phyloP scores from a whole-genome alignment of 768 basidiomycete genomes.

The Guyanaporus albipodus region DNA sequence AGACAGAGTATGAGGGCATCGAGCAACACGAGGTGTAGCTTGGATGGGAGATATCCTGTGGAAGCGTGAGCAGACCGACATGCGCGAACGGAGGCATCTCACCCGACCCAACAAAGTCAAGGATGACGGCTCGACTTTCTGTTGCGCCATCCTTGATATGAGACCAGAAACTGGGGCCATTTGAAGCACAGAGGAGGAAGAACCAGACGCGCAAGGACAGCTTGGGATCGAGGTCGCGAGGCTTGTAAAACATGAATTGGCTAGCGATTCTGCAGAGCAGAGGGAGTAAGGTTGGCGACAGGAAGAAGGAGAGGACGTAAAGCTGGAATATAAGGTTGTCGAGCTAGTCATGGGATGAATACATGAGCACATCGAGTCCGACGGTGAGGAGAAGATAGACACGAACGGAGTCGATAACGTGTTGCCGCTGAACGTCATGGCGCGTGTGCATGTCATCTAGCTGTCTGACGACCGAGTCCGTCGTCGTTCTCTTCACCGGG shows the following conservation, averaged over 20 bases:
- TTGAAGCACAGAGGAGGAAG: slow-evolving; percentile 53
- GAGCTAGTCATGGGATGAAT: slow-evolving; percentile 41
- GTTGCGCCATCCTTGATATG: slow-evolving; percentile 52
- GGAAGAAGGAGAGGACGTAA: slow-evolving; percentile 71
- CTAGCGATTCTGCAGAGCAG: slow-evolving; percentile 43
- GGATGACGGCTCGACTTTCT: slow-evolving; percentile 59
- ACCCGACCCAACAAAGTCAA: slow-evolving; percentile 82
- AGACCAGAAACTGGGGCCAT: slow-evolving; percentile 55
- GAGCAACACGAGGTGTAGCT: slow-evolving; percentile 57
- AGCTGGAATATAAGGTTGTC: slow-evolving; percentile 70
- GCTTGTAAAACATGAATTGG: slow-evolving; percentile 64
- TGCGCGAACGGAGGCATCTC: slow-evolving; percentile 23
- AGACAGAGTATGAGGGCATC: slow-evolving; percentile 65
- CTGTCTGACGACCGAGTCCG: slow-evolving; percentile 19
- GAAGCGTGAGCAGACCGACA: slow-evolving; percentile 7
- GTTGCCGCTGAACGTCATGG: slow-evolving; percentile 64
- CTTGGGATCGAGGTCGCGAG: slow-evolving; percentile 61
- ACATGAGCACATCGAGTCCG: slow-evolving; percentile 1
- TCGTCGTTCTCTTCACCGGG: slow-evolving; percentile 11
- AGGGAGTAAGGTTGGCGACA: slow-evolving; percentile 57
- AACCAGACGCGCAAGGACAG: slow-evolving; percentile 70
- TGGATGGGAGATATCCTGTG: slow-evolving; percentile 60
- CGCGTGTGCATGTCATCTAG: slow-evolving; percentile 55
- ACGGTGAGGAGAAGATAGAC: slow-evolving; percentile 1
- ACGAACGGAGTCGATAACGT: slow-evolving; percentile 65